Conservation (phyloP, 192 early-diverging fungal species). For the Backusella mclennaniae region DNA sequence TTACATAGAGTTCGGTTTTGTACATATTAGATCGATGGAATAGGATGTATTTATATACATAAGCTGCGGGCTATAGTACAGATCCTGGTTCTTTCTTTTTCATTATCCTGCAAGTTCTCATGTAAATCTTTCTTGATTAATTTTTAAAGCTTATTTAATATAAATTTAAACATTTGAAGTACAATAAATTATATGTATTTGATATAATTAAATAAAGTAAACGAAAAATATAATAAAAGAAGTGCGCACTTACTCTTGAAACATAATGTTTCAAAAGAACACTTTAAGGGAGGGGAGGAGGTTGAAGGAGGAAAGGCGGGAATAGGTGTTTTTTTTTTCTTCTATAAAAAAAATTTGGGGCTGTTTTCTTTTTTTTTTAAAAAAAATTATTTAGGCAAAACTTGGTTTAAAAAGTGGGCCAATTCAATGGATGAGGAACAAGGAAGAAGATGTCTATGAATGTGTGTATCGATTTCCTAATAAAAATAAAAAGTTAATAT, state of each 20-base stretch:
- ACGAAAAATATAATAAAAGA: background rate
- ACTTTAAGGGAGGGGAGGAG: background rate
- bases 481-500: background rate
- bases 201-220: constrained; percentile 8
- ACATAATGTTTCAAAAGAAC: background rate
- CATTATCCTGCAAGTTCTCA: background rate
- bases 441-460: constrained; percentile 22
- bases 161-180: background rate
- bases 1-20: too few relatives aligned
- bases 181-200: constrained; percentile 11
- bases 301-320: background rate
- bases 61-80: background rate
- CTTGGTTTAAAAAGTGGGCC: constrained; percentile 29
- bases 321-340: constrained; percentile 7
- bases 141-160: constrained; percentile 12
- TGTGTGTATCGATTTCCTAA: constrained; percentile 35
- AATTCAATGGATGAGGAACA: constrained; percentile 26
- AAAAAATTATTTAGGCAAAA: constrained; percentile 16
- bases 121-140: background rate
- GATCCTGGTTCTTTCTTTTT: background rate
- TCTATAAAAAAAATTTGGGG: background rate
- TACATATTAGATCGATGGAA: background rate
- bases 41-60: background rate
- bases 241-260: background rate
- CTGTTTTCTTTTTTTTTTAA: background rate